Conservation (phyloP, 2,329 filamentous ascomycete species). For the Rosellinia necatrix region DNA sequence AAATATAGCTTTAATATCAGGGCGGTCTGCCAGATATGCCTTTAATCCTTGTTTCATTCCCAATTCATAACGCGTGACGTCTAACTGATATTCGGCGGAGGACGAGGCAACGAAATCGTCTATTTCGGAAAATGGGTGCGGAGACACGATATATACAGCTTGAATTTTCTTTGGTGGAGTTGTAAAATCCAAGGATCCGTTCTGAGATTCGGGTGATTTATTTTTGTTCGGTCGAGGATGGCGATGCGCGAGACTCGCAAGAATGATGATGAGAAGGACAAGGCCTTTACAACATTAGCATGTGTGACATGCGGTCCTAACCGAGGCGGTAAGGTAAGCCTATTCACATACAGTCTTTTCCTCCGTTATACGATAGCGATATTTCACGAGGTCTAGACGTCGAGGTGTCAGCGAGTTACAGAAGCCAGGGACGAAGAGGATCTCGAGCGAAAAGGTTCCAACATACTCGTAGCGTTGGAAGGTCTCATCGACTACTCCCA, state of each 20-base stretch:
- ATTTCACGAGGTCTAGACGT: slow-evolving; percentile 70
- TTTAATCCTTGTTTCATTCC: slow-evolving; percentile 82
- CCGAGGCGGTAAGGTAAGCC: background rate
- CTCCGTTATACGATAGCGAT: slow-evolving; percentile 94
- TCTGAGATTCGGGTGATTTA: slow-evolving; percentile 32
- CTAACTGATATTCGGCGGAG: slow-evolving; percentile 71
- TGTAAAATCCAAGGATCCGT: slow-evolving; percentile 23
- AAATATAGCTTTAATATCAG: slow-evolving; percentile 75
- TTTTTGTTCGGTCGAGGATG: slow-evolving; percentile 34
- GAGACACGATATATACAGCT: slow-evolving; percentile 86
- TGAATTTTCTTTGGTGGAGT: slow-evolving; percentile 60
- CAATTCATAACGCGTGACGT: slow-evolving; percentile 69
- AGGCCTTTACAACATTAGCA: slow-evolving; percentile 49
- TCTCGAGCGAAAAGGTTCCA: slow-evolving; percentile 1
- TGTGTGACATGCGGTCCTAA: background rate
- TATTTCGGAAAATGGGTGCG: slow-evolving; percentile 83
- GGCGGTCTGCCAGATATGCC: slow-evolving; percentile 70
- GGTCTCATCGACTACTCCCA: slow-evolving; percentile 76
- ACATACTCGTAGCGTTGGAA: slow-evolving; percentile 75
- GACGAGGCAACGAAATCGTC: slow-evolving; percentile 79
- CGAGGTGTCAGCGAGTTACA: slow-evolving; percentile 1
- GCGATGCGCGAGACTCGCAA: slow-evolving; percentile 61
- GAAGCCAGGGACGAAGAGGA: background rate
- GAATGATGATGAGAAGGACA: slow-evolving; percentile 84
- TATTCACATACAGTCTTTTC: slow-evolving; percentile 75